Conservation (phyloP, 106 monocot genomes). For the Xerophyta viscosa region DNA sequence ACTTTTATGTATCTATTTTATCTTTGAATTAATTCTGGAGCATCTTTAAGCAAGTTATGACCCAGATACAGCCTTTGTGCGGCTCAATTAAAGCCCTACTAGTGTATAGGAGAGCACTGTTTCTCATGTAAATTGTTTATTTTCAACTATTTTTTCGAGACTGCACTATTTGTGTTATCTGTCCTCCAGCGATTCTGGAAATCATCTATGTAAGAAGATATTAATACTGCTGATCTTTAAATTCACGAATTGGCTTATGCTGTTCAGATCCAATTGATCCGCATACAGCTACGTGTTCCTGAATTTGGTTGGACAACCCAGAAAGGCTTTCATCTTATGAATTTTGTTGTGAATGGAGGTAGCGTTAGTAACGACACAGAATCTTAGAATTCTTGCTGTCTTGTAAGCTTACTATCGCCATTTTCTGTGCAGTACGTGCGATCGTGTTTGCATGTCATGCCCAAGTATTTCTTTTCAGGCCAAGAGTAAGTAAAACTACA, state of each 20-base stretch:
- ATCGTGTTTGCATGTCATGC: conserved; percentile 75
- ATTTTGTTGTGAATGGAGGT: conserved; percentile 94
- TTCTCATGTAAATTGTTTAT: no score
- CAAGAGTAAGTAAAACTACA: conserved; percentile 54
- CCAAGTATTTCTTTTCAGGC: conserved; percentile 64
- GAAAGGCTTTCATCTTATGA: conserved; percentile 93
- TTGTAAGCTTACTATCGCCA: conserved; percentile 2
- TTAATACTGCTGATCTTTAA: neutral
- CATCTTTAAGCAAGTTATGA: no score
- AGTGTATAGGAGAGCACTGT: no score
- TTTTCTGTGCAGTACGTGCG: conserved; percentile 71
- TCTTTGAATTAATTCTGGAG: no score
- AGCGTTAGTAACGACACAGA: conserved; percentile 1
- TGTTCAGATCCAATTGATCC: conserved; percentile 62
- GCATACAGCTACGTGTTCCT: conserved; percentile 77
- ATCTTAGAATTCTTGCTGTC: neutral
- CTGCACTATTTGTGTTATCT: no score
- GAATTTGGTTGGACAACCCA: conserved; percentile 96
- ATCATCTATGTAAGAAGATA: neutral
- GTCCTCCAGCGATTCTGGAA: neutral
- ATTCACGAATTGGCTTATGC: neutral
- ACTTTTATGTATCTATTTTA: no score
- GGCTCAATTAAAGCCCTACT: no score
- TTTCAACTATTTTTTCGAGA: no score
- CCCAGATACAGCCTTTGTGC: no score